Evolutionary conservation across 345 rosid species (phyloP), one percentile per base, ranked within the genome.

Genomic region (Iberis pinnata): DNA sequence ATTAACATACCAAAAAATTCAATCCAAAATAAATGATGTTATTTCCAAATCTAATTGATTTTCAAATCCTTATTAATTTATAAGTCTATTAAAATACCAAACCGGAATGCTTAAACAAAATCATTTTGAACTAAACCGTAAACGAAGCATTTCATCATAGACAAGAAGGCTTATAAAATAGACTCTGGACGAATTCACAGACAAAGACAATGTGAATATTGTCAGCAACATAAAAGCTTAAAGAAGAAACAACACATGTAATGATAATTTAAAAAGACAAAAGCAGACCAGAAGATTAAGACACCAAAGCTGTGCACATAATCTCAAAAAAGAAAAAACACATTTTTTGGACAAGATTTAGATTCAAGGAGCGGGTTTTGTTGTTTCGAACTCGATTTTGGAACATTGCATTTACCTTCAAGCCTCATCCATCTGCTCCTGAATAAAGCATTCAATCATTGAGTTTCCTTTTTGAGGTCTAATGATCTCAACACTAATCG

Each of bases 341-440:
- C 15, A 40, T 29, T 56, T 58, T 59, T 53, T 18, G 55, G 60
- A 59, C 70, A 57, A 59, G 71, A 59, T 60, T 60, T 37, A 59
- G 49, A 52, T 49, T 60, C 52, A 58, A 9, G 33, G 33, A 45
- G 60, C 32, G 32, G 14, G 17, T 14, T 41, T n/a, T 32, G 26
- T n/a, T 43, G 24, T 9, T 29, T 54, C 14, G 56, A 46, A 47
- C 55, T 48, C n/a, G 39, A 39, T 41, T 56, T 13, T 33, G 40
- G 25, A 35, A 52, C 53, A 50, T 50, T 27, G 36, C 49, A 66
- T 50, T 43, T 60, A 45, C 47, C 52, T 54, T 58, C 58, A 73
- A 43, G 65, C 76, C 64, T 73, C 76, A 65, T 77, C 76, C 72
- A 71, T 65, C 76, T 77, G 76, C 72, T 74, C 81, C 78, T 68